Percentiles rank a stretch among this genome's conserved stretches.
These are phyloP conservation scores for Toxicodendron radicans DNA, from an alignment of 345 rosid genomes.

Conservation along the genomic window DNA sequence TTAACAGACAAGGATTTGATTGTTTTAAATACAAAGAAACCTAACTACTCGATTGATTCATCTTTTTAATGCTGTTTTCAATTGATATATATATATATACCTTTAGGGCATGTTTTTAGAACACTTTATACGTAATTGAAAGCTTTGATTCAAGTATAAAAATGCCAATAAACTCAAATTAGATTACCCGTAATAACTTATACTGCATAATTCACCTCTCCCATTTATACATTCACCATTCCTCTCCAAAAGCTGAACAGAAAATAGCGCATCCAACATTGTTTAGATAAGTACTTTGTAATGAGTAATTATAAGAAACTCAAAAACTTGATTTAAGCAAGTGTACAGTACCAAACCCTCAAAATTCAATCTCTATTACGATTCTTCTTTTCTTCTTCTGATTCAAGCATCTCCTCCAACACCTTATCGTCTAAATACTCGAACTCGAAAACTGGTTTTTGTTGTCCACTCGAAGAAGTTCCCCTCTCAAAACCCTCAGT, in stretches of 20 bases:
- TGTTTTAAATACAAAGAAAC: no score
- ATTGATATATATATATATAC: no score
- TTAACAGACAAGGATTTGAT: no score
- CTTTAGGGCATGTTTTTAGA: no score
- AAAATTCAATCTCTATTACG: constrained; percentile 21
- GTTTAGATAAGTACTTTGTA: not conserved
- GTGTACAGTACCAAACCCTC: not conserved
- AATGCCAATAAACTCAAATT: not conserved
- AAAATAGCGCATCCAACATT: not conserved
- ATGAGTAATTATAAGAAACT: not conserved
- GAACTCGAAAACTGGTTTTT: constrained; percentile 65
- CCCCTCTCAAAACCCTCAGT: constrained; percentile 20
- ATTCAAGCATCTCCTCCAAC: constrained; percentile 82
- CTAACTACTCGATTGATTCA: no score
- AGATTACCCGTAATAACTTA: not conserved
- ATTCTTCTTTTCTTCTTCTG: constrained; percentile 59
- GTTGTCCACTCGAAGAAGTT: constrained; percentile 32
- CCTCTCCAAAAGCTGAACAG: not conserved
- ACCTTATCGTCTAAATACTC: constrained; percentile 76
- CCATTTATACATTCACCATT: not conserved
- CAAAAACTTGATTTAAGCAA: not conserved
- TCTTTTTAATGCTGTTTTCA: no score
- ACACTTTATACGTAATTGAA: no score
- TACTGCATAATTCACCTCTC: not conserved
- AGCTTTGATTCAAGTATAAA: not conserved